Percentiles rank a stretch among this genome's conserved stretches.
phyloP scores from a whole-genome alignment of 768 basidiomycete genomes.

The Lentinula boryana region DNA sequence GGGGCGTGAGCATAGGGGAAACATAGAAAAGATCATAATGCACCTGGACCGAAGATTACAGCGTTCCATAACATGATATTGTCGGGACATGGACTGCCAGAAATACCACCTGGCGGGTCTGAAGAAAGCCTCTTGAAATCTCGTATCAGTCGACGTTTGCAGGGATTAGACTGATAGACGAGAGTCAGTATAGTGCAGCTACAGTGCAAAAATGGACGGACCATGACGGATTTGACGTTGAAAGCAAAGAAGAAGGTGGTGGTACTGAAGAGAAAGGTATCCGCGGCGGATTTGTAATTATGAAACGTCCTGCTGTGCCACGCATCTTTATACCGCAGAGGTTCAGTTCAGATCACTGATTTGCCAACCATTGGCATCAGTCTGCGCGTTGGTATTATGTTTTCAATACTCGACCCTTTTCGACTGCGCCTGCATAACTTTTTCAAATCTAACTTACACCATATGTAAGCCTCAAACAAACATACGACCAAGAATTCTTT shows the following conservation, averaged over 20 bases:
- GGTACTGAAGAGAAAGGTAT: neutral
- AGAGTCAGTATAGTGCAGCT: neutral
- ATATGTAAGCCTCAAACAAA: too few species aligned
- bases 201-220: neutral
- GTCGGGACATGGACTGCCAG: constrained; percentile 94
- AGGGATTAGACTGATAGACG: constrained; percentile 74
- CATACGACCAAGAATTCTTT: too few species aligned
- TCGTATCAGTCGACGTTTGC: constrained; percentile 91
- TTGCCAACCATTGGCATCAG: too few species aligned
- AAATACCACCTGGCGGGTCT: constrained; percentile 94
- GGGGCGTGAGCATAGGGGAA: constrained; percentile 2
- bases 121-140: constrained; percentile 95
- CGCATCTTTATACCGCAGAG: too few species aligned
- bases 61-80: constrained; percentile 99
- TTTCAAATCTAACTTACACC: too few species aligned
- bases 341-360: too few species aligned
- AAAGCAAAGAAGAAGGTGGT: neutral
- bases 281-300: neutral
- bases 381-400: too few species aligned
- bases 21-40: constrained; percentile 18
- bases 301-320: too few species aligned
- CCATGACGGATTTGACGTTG: neutral
- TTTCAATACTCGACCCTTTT: too few species aligned
- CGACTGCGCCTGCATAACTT: too few species aligned
- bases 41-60: constrained; percentile 97